phyloP scores from a whole-genome alignment of 2,329 filamentous ascomycete species.

The Mycogone perniciosa region DNA sequence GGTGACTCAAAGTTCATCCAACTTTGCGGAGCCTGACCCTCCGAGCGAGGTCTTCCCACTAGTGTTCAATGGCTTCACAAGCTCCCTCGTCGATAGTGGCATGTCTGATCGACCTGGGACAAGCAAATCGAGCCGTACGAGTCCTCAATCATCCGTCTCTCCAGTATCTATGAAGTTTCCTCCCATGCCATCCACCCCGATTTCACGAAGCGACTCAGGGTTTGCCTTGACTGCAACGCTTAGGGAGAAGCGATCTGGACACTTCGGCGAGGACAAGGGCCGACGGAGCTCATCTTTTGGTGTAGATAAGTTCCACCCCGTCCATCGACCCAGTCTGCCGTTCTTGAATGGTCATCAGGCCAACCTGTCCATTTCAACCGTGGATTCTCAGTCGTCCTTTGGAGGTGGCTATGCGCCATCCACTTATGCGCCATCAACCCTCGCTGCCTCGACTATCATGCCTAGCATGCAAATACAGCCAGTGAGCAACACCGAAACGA shows the following conservation, averaged over 20 bases:
- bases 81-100: conserved; percentile 61
- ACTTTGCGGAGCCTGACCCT: conserved; percentile 66
- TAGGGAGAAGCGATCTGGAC: conserved; percentile 87
- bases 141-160: conserved; percentile 61
- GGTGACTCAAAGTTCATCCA: conserved; percentile 81
- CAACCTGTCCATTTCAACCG: conserved; percentile 52
- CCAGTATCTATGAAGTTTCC: conserved; percentile 75
- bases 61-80: conserved; percentile 86
- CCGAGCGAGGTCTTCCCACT: conserved; percentile 49
- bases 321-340: conserved; percentile 65
- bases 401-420: conserved; percentile 69
- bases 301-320: conserved; percentile 61
- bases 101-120: conserved; percentile 73
- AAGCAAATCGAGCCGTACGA: conserved; percentile 56
- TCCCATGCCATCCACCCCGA: conserved; percentile 65
- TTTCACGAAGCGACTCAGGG: conserved; percentile 87
- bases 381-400: conserved; percentile 65
- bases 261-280: conserved; percentile 73
- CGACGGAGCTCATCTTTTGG: conserved; percentile 91
- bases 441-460: conserved; percentile 82
- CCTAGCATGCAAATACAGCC: conserved; percentile 75
- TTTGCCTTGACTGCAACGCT: conserved; percentile 81
- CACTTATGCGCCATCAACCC: conserved; percentile 77
- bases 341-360: conserved; percentile 62
- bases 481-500: conserved; percentile 71